Evolutionary conservation across 345 rosid species (phyloP).

Genomic region (Arabidopsis arenosa): DNA sequence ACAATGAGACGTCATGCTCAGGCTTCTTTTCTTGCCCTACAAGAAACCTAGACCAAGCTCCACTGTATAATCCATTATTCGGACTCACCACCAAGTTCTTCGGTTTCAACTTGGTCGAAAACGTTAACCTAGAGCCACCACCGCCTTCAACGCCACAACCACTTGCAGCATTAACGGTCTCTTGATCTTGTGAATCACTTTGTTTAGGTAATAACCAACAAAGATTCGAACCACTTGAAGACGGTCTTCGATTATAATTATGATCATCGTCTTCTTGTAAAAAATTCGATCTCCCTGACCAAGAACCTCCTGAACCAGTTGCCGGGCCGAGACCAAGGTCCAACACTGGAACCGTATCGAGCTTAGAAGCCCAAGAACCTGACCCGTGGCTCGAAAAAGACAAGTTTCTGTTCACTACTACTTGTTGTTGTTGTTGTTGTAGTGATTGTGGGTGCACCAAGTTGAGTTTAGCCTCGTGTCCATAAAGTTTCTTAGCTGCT

Average conservation of each 20-base stretch:
- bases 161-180: slow-evolving; percentile 18
- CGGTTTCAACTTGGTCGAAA: slow-evolving; percentile 21
- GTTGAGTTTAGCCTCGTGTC: slow-evolving; percentile 57
- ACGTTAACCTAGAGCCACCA: slow-evolving; percentile 7
- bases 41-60: slow-evolving; percentile 38
- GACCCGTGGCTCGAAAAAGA: slow-evolving; percentile 30
- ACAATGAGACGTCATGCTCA: slow-evolving; percentile 29
- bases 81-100: not conserved
- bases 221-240: slow-evolving; percentile 38
- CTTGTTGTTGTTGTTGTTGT: slow-evolving; percentile 31
- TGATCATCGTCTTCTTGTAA: slow-evolving; percentile 24
- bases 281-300: slow-evolving; percentile 30
- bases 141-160: slow-evolving; percentile 5
- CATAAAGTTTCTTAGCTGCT: slow-evolving; percentile 60
- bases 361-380: slow-evolving; percentile 29
- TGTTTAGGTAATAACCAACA: slow-evolving; percentile 43
- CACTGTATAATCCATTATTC: slow-evolving; percentile 17
- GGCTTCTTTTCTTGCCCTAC: slow-evolving; percentile 39
- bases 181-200: slow-evolving; percentile 29
- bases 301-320: slow-evolving; percentile 32
- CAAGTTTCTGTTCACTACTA: slow-evolving; percentile 11
- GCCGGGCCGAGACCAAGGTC: slow-evolving; percentile 41
- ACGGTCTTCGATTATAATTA: not conserved
- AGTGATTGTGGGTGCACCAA: slow-evolving; percentile 39
- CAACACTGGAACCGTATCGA: slow-evolving; percentile 28